Percentiles rank a stretch among this genome's conserved stretches.
phyloP scores from a whole-genome alignment of 1,284 basidiomycete species.

The Irpex rosettiformis region DNA sequence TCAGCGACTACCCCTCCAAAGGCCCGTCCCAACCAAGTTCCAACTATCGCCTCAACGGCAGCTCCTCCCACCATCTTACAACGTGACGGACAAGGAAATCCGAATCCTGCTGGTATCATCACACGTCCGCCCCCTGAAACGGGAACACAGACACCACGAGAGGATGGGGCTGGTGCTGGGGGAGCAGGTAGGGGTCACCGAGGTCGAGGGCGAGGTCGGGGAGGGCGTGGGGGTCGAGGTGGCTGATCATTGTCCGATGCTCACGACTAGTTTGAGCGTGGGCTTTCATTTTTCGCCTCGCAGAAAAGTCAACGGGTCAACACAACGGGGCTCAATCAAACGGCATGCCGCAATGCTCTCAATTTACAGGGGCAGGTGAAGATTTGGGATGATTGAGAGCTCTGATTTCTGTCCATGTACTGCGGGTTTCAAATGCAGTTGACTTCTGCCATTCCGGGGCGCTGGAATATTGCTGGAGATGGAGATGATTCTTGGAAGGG shows the following conservation, averaged over 20 bases:
- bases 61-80: conserved; percentile 23
- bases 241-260: neutral
- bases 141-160: neutral
- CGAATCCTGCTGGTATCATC: neutral
- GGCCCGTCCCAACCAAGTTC: conserved; percentile 4
- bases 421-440: too few species aligned
- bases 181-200: neutral
- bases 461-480: too few species aligned
- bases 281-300: neutral
- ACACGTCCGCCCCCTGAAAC: neutral
- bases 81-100: conserved; percentile 17
- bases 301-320: neutral
- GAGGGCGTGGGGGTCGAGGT: neutral
- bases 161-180: neutral
- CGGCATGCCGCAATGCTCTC: too few species aligned
- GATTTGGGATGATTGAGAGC: neutral
- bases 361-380: too few species aligned
- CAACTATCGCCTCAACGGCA: conserved; percentile 17
- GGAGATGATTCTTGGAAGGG: too few species aligned
- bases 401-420: too few species aligned
- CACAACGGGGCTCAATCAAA: too few species aligned
- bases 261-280: neutral
- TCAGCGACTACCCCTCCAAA: conserved; percentile 3
- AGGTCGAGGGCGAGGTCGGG: neutral
- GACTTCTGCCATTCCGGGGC: too few species aligned